Conservation (phyloP, 495 filamentous ascomycete genomes). For the Penicillium goetzii region DNA sequence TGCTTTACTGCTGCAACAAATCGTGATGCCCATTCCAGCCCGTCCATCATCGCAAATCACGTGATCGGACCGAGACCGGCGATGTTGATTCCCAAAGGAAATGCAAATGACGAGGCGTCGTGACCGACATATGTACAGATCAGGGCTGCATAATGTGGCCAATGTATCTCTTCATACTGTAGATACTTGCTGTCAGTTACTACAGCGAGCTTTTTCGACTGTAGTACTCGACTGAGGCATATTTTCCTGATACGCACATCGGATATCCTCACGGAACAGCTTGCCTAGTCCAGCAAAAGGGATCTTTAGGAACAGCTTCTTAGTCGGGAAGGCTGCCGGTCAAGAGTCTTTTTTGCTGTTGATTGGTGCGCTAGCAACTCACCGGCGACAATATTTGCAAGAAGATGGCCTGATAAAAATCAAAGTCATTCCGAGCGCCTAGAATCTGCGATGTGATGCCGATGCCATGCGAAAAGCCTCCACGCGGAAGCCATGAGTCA, state of each 20-base stretch:
- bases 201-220: too few relatives aligned
- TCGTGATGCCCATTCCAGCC: too few relatives aligned
- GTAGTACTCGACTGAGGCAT: neutral
- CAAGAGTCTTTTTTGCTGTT: neutral
- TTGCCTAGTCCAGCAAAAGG: neutral
- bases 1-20: too few relatives aligned
- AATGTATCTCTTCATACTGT: too few relatives aligned
- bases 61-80: constrained; percentile 16
- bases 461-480: neutral
- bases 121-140: neutral
- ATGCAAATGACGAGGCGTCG: neutral
- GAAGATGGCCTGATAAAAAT: constrained; percentile 6
- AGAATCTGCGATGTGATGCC: neutral
- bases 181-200: neutral
- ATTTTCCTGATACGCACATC: neutral
- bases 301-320: neutral
- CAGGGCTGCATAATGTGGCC: too few relatives aligned
- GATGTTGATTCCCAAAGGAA: neutral
- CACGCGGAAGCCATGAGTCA: neutral
- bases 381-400: neutral
- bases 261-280: neutral
- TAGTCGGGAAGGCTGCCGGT: neutral
- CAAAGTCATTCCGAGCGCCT: neutral
- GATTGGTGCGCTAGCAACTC: neutral
- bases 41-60: constrained; percentile 8